A percentile compares a stretch with the other conserved stretches of the same genome.
Evolutionary conservation across 2,329 filamentous ascomycete species (phyloP).

Genomic region (Colletotrichum sojae): DNA sequence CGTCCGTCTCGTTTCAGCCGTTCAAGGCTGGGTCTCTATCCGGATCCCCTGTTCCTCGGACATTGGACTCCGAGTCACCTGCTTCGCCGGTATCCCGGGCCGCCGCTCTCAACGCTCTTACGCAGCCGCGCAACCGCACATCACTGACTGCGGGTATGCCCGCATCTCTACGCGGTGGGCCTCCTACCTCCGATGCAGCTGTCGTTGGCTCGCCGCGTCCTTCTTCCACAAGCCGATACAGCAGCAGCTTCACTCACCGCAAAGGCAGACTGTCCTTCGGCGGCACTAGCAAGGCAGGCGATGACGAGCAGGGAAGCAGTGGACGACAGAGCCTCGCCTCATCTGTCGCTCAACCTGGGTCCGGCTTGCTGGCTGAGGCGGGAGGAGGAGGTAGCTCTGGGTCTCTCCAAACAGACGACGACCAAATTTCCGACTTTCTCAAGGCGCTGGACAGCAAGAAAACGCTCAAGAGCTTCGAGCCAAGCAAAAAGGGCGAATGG

Average conservation of each 20-base stretch:
- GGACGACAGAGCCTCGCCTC: slow-evolving; percentile 83
- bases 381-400: slow-evolving; percentile 77
- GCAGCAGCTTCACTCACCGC: slow-evolving; percentile 93
- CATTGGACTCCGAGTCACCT: slow-evolving; percentile 65
- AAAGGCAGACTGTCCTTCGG: slow-evolving; percentile 83
- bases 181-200: slow-evolving; percentile 74
- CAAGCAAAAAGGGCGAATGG: slow-evolving; percentile 75
- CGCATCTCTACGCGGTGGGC: slow-evolving; percentile 77
- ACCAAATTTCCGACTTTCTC: slow-evolving; percentile 94
- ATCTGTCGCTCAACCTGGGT: slow-evolving; percentile 80
- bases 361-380: slow-evolving; percentile 81
- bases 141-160: slow-evolving; percentile 84
- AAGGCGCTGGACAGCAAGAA: slow-evolving; percentile 90
- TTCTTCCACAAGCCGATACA: slow-evolving; percentile 84
- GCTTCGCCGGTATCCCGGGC: slow-evolving; percentile 67
- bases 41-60: slow-evolving; percentile 78
- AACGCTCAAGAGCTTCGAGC: slow-evolving; percentile 85
- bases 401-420: slow-evolving; percentile 82
- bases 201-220: slow-evolving; percentile 84
- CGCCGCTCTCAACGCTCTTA: slow-evolving; percentile 63
- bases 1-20: slow-evolving; percentile 91
- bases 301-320: slow-evolving; percentile 84
- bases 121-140: slow-evolving; percentile 76
- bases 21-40: slow-evolving; percentile 98
- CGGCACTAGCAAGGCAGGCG: slow-evolving; percentile 74